Base-by-base conservation (phyloP, 192 early-diverging fungal genomes). In the Linnemannia hyalina region DNA sequence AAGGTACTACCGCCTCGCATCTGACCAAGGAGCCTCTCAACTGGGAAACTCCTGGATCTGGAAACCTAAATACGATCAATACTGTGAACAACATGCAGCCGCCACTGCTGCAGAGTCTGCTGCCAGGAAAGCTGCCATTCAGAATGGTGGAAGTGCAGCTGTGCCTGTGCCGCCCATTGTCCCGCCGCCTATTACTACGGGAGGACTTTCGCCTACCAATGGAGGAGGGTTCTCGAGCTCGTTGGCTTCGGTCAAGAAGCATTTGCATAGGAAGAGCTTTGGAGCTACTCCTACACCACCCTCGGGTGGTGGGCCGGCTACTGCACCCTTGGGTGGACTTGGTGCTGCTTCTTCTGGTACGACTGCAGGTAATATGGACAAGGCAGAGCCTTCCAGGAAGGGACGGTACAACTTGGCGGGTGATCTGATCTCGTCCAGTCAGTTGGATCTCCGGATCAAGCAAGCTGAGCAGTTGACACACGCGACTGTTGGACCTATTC, bases 21-120 rank as follows among this genome's bases (percentile, higher is more conserved):
- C 91, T 49, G 90, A 89, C 38, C 94, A 96, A 85, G 95, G 95
- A 18, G 87, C 92, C 29, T 90, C 93, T 35, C 89, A 95, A 32
- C 90, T 95, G 86, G 95, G 95, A 26, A 95, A 95, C 79, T 95
- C 94, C 42, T 96, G 95, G 95, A 96, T 96, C 46, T 95, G 90
- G 74, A 96, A 96, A 82, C 90, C 91, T 49, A 96, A 96, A 88
- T 96, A 95, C 80, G 94, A 95, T 35, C 83, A 85, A 41, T 85
- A 85, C 40, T 85, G 78, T 74, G 69, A 82, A 49, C 68, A 76
- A 35, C 54, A 76, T 70, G 83, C 78, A 7, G 78, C 69, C 15
- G 47, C n/a, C 9, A 29, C 57, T 3, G 65, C 77, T 26, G 70
- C 82, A 32, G 55, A 54, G 0, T 55, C 82, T 7, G 60, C 60